These are phyloP conservation scores for Mediolabrus comicus DNA, from an alignment of 108 stramenopile genomes.

Conservation along the genomic window DNA sequence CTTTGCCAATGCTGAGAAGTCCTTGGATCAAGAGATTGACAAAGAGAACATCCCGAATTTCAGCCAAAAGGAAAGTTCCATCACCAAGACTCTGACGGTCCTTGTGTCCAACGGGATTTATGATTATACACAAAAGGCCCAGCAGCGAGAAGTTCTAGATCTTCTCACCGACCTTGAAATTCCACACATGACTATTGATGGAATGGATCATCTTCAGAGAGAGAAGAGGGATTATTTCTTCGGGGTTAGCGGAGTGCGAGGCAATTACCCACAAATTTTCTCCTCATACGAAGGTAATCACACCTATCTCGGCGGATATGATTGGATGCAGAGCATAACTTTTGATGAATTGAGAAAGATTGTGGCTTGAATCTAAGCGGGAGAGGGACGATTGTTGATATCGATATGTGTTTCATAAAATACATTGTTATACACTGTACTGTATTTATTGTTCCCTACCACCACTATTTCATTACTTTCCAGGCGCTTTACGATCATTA, in stretches of 20 bases:
- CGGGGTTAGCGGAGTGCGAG: slow-evolving; percentile 29
- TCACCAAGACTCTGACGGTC: not conserved
- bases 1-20: no score
- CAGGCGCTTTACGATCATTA: slow-evolving; percentile 59
- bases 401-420: not conserved
- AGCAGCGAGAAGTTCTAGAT: slow-evolving; percentile 10
- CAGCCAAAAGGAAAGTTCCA: not conserved
- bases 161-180: slow-evolving; percentile 13
- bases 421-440: not conserved
- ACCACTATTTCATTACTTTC: slow-evolving; percentile 25
- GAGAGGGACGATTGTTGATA: not conserved
- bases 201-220: slow-evolving; percentile 44
- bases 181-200: slow-evolving; percentile 49
- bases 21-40: not conserved
- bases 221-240: slow-evolving; percentile 30
- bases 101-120: slow-evolving; percentile 18
- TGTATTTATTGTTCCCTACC: not conserved
- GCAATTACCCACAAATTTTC: slow-evolving; percentile 51
- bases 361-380: not conserved
- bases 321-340: slow-evolving; percentile 15
- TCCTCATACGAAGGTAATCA: not conserved
- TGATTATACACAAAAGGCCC: slow-evolving; percentile 15
- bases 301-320: slow-evolving; percentile 32
- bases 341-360: slow-evolving; percentile 12
- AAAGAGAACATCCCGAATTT: not conserved